Base-by-base conservation (phyloP, 371 early-diverging fungal genomes). In the Rhizopus microsporus region DNA sequence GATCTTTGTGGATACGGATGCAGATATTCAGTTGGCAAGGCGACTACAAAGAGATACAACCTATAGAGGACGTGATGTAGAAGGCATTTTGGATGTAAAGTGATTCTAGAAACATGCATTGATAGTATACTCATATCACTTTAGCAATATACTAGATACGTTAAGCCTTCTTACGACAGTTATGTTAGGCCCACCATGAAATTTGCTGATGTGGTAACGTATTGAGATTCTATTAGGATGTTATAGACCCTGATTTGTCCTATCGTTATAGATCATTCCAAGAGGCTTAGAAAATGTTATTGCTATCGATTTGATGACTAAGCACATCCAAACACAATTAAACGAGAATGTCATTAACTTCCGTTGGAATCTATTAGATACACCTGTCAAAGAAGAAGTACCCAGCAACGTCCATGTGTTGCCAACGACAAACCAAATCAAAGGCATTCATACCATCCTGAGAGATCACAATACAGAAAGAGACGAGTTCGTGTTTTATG, bases 1-100 rank as follows among this genome's bases (percentile, higher is more conserved):
- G 85, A 76, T 94, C 12, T 97, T 95, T 85, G 95, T 97, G 3
- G 97, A 97, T 62, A 94, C 96, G 0, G 97, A 96, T 70, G 82
- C 88, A 34, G 97, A 97, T 65, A 86, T 96, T 56, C 85, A 96
- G 38, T 78, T 96, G 52, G 94, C 92, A 10, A 78, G 94, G 60
- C 78, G 94, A 71, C 74, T 95, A 62, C 90, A 87, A 71, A 87
- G 96, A 46, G 96, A 97, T 69, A 92, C 92, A 50, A 81, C 88
- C 15, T 92, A 93, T 68, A 84, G 97, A 48, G 94, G 91, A 13
- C 89, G 95, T 48, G 93, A 92, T 57, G 72, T 89, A 8, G 64
- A 83, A 39, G 93, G 95, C 44, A 86, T 95, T 12, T 71, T 97
- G 34, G 79, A 85, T 59, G 79, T 87, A 71, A 49, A 57, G 42